Evolutionary conservation across 2,329 filamentous ascomycete species (phyloP).

Genomic region (Hawksworthiomyces lignivorus): DNA sequence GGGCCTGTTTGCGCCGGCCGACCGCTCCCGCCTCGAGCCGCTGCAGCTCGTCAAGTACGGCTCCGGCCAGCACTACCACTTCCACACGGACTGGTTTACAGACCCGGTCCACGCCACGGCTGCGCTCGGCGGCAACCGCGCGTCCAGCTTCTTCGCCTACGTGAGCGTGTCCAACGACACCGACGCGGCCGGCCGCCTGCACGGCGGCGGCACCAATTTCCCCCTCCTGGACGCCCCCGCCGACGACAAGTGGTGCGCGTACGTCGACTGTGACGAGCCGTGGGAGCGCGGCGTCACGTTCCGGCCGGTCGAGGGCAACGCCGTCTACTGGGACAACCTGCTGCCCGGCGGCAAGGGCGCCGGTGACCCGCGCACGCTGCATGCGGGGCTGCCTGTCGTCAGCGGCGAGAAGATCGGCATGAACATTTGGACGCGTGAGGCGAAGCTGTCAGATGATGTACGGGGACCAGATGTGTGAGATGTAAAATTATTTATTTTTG

Average conservation of each 20-base stretch:
- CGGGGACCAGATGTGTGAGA: constrained; percentile 20
- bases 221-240: constrained; percentile 32
- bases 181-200: constrained; percentile 9
- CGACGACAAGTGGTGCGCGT: constrained; percentile 33
- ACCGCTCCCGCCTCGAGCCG: constrained; percentile 34
- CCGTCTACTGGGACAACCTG: constrained; percentile 42
- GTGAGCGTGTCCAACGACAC: constrained; percentile 24
- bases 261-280: constrained; percentile 40
- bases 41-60: constrained; percentile 41
- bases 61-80: constrained; percentile 37
- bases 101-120: constrained; percentile 28
- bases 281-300: constrained; percentile 42
- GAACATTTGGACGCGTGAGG: constrained; percentile 45
- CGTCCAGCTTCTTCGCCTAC: constrained; percentile 41
- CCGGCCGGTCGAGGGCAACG: constrained; percentile 37
- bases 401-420: constrained; percentile 41
- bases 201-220: constrained; percentile 43
- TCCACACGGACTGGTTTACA: constrained; percentile 45
- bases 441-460: constrained; percentile 26
- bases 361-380: constrained; percentile 36
- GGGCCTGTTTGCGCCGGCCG: constrained; percentile 23
- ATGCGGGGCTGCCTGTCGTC: constrained; percentile 39
- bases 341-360: constrained; percentile 28
- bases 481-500: constrained; percentile 6
- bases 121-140: constrained; percentile 34